Percentiles rank a stretch among this genome's conserved stretches.
Evolutionary conservation across 371 early-diverging fungal species (phyloP).

Genomic region (Lichtheimia ornata): DNA sequence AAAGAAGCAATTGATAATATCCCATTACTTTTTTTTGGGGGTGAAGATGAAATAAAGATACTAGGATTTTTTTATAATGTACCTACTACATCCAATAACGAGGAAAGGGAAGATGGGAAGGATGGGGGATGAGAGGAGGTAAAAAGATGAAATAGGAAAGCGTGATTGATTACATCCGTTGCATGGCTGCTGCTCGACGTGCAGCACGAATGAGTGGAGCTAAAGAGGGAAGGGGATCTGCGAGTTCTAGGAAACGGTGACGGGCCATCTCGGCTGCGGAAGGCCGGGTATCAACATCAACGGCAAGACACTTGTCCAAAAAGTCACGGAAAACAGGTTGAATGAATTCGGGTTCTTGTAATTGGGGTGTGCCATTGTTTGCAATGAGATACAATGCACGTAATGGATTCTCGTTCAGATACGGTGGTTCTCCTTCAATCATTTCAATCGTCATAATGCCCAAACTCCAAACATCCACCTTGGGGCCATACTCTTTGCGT

Average conservation of each 20-base stretch:
- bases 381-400: constrained; percentile 94
- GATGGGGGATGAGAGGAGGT: background rate
- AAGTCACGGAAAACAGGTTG: constrained; percentile 84
- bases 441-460: constrained; percentile 97
- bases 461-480: constrained; percentile 97
- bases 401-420: constrained; percentile 90
- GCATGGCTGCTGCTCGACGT: constrained; percentile 20
- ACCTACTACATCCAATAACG: no score
- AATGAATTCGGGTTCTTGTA: constrained; percentile 88
- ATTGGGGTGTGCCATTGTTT: constrained; percentile 92
- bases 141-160: background rate
- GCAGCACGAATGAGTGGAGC: constrained; percentile 77
- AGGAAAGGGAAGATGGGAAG: background rate
- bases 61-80: no score
- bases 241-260: constrained; percentile 88
- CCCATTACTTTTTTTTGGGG: no score
- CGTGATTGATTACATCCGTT: constrained; percentile 3
- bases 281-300: constrained; percentile 85
- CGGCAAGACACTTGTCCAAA: constrained; percentile 79
- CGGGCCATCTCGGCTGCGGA: constrained; percentile 77
- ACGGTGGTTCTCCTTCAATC: constrained; percentile 94
- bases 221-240: constrained; percentile 85
- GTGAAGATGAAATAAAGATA: no score
- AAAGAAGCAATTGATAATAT: no score
- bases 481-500: constrained; percentile 90